These are phyloP conservation scores for Trichoderma polysporum DNA, from an alignment of 2,329 filamentous ascomycete species.

Conservation along the genomic window DNA sequence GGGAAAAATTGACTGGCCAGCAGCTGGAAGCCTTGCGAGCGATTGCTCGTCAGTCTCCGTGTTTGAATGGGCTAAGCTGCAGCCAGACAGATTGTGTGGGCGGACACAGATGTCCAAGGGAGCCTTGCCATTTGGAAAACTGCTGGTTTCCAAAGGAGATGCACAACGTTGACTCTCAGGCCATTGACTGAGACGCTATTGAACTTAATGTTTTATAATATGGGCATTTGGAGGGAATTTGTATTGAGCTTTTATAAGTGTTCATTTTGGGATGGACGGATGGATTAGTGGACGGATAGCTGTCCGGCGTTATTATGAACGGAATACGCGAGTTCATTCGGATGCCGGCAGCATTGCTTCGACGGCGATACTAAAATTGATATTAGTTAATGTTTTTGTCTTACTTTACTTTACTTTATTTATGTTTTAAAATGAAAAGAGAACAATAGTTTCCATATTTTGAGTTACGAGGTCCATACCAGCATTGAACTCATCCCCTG, in stretches of 20 bases:
- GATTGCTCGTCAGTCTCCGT: slow-evolving; percentile 33
- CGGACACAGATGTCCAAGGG: slow-evolving; percentile 27
- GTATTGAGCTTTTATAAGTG: not conserved
- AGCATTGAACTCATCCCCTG: not conserved
- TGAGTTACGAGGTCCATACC: not conserved
- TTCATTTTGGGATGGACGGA: slow-evolving; percentile 1
- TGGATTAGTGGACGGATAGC: not conserved
- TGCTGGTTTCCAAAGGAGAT: slow-evolving; percentile 26
- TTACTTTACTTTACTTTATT: not conserved
- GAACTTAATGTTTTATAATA: not conserved
- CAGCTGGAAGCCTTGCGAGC: slow-evolving; percentile 32
- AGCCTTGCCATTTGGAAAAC: slow-evolving; percentile 17
- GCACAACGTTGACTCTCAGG: slow-evolving; percentile 24
- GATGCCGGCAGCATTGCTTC: slow-evolving; percentile 3
- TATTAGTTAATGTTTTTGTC: not conserved
- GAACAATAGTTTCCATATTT: not conserved
- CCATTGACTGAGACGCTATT: not conserved
- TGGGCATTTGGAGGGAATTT: slow-evolving; percentile 3
- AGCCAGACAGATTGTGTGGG: slow-evolving; percentile 24
- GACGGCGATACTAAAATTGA: not conserved
- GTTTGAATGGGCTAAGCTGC: slow-evolving; percentile 31
- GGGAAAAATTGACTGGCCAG: slow-evolving; percentile 23
- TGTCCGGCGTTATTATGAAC: not conserved
- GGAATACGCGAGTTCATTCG: not conserved
- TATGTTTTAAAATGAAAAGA: not conserved